A percentile compares a stretch with the other conserved stretches of the same genome.
These are phyloP conservation scores for Cryphonectria carpinicola DNA, from an alignment of 2,329 filamentous ascomycete genomes.

Conservation along the genomic window DNA sequence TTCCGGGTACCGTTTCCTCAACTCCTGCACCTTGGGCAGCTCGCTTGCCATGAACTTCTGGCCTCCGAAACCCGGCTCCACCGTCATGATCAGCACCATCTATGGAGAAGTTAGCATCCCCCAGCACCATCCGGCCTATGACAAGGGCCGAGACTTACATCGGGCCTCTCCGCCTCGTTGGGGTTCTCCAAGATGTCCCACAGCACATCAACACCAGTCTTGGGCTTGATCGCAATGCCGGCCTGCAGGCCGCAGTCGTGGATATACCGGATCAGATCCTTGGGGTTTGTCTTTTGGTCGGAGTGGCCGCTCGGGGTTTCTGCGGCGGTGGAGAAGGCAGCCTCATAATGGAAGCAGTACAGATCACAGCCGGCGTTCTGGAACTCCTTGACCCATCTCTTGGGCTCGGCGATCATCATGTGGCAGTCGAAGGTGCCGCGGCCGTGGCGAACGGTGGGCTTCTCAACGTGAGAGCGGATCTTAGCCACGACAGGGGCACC, in stretches of 20 bases:
- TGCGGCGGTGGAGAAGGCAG: conserved; percentile 85
- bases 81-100: conserved; percentile 99
- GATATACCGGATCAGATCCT: conserved; percentile 86
- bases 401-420: conserved; percentile 99
- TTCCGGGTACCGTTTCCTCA: conserved; percentile 84
- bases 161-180: conserved; percentile 76
- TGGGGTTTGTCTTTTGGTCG: conserved; percentile 76
- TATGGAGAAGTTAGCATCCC: conserved; percentile 42
- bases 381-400: conserved; percentile 98
- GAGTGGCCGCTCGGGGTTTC: conserved; percentile 73
- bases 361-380: conserved; percentile 91
- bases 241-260: conserved; percentile 87
- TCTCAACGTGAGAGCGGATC: conserved; percentile 83
- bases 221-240: conserved; percentile 94
- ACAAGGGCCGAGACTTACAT: conserved; percentile 64
- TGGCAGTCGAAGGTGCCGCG: conserved; percentile 98
- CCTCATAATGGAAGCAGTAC: conserved; percentile 99
- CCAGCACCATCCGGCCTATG: neutral
- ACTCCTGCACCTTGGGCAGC: conserved; percentile 86
- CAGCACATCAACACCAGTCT: conserved; percentile 86
- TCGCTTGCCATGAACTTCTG: conserved; percentile 98
- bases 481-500: conserved; percentile 94
- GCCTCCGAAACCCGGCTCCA: conserved; percentile 94
- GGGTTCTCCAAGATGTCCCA: conserved; percentile 83
- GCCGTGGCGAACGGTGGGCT: conserved; percentile 69